Percentiles rank a stretch among this genome's conserved stretches.
These are phyloP conservation scores for Neurospora sp. DNA, from an alignment of 2,329 filamentous ascomycete species.

Conservation along the genomic window DNA sequence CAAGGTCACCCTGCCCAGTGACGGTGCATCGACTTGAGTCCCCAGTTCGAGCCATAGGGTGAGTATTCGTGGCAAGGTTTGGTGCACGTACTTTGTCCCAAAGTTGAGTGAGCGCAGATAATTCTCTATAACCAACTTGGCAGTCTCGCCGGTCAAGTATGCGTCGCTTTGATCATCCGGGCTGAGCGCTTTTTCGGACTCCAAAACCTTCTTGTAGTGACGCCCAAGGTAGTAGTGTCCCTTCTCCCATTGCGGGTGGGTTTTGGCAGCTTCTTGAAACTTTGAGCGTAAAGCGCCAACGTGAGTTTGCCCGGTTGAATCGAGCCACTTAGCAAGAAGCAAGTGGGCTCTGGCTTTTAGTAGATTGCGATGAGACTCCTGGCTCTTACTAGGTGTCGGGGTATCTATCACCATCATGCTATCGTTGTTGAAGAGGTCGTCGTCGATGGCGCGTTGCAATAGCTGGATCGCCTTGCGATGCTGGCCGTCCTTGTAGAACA, in stretches of 20 bases:
- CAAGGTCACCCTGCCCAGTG: constrained; percentile 43
- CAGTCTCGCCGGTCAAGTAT: constrained; percentile 71
- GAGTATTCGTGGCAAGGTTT: constrained; percentile 82
- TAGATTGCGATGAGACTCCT: constrained; percentile 43
- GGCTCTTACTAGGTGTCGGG: constrained; percentile 28
- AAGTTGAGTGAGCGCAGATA: constrained; percentile 79
- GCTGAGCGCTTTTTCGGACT: constrained; percentile 73
- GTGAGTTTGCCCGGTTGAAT: constrained; percentile 87
- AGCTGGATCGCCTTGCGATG: constrained; percentile 92
- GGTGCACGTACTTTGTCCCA: constrained; percentile 92
- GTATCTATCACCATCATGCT: constrained; percentile 22
- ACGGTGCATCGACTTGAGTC: constrained; percentile 57
- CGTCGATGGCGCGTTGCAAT: constrained; percentile 75
- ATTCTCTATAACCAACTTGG: constrained; percentile 86
- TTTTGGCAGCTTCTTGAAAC: constrained; percentile 74
- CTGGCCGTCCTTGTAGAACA: constrained; percentile 89
- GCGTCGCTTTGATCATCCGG: constrained; percentile 67
- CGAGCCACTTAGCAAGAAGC: constrained; percentile 91
- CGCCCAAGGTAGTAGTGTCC: constrained; percentile 94
- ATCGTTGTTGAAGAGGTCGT: constrained; percentile 55
- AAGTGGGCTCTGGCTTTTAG: constrained; percentile 73
- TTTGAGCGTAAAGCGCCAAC: constrained; percentile 68
- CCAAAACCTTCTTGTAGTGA: constrained; percentile 92
- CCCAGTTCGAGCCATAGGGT: constrained; percentile 94
- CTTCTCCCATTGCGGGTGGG: constrained; percentile 75